Percentiles rank a stretch among this genome's conserved stretches.
Evolutionary conservation across 2,329 filamentous ascomycete genomes (phyloP).

Genomic region (Davidsoniella virescens): DNA sequence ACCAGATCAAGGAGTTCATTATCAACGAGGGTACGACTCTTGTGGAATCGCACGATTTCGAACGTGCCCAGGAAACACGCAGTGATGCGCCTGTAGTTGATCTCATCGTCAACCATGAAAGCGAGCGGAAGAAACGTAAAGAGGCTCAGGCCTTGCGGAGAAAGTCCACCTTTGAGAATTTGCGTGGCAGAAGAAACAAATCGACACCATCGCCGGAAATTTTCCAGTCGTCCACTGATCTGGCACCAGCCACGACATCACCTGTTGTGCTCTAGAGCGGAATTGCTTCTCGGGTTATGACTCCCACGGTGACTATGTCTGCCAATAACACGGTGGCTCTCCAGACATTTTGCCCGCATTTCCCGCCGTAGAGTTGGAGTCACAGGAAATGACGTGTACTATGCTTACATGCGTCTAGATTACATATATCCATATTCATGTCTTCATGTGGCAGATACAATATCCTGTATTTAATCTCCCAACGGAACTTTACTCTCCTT

Average conservation of each 20-base stretch:
- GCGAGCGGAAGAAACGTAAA: constrained; percentile 1
- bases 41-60: constrained; percentile 1
- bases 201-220: not conserved
- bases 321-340: no score
- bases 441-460: not conserved
- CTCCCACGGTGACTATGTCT: no score
- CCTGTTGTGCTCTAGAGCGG: no score
- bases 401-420: not conserved
- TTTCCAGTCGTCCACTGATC: no score
- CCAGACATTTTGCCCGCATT: no score
- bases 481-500: not conserved
- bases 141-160: constrained; percentile 3
- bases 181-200: not conserved
- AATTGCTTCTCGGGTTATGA: no score
- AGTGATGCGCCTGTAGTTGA: not conserved
- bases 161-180: not conserved
- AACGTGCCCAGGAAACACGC: not conserved
- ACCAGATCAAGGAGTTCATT: constrained; percentile 7
- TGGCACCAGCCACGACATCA: no score
- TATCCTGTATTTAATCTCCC: not conserved
- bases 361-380: not conserved
- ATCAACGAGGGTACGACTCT: not conserved
- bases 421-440: not conserved
- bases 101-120: not conserved
- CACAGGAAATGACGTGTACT: not conserved